phyloP scores from a whole-genome alignment of 1,284 basidiomycete genomes.

The Ganoderma resinaceum region DNA sequence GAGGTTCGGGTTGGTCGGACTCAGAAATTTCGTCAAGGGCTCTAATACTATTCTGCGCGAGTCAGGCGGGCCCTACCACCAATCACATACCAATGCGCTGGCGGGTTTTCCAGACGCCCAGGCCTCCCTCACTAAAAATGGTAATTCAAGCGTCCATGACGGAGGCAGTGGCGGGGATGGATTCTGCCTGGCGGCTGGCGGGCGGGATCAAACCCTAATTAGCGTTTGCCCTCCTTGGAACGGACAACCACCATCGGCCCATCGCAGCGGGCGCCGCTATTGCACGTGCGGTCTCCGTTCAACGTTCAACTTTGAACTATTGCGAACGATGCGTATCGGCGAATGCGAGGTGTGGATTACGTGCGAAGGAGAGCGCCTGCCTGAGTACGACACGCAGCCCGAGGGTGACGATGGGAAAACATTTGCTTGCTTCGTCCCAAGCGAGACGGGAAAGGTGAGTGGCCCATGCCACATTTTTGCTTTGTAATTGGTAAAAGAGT shows the following conservation, averaged over 20 bases:
- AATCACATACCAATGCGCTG: too few relatives aligned
- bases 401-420: constrained; percentile 12
- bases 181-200: too few relatives aligned
- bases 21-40: too few relatives aligned
- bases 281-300: neutral
- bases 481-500: neutral
- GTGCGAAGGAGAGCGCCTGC: constrained; percentile 15
- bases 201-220: neutral
- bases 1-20: too few relatives aligned
- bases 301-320: neutral
- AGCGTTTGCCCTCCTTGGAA: neutral
- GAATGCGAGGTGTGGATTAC: constrained; percentile 10
- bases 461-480: neutral
- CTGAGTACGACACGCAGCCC: constrained; percentile 13
- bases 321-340: neutral
- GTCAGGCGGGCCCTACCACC: too few relatives aligned
- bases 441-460: constrained; percentile 29
- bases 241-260: neutral
- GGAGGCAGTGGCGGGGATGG: too few relatives aligned
- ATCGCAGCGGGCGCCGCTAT: neutral
- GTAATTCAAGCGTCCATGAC: too few relatives aligned
- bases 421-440: constrained; percentile 18
- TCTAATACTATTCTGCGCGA: too few relatives aligned
- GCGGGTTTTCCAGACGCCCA: too few relatives aligned
- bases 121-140: too few relatives aligned